Evolutionary conservation across 192 early-diverging fungal genomes (phyloP).

Genomic region (Tieghemiomyces parasiticus): DNA sequence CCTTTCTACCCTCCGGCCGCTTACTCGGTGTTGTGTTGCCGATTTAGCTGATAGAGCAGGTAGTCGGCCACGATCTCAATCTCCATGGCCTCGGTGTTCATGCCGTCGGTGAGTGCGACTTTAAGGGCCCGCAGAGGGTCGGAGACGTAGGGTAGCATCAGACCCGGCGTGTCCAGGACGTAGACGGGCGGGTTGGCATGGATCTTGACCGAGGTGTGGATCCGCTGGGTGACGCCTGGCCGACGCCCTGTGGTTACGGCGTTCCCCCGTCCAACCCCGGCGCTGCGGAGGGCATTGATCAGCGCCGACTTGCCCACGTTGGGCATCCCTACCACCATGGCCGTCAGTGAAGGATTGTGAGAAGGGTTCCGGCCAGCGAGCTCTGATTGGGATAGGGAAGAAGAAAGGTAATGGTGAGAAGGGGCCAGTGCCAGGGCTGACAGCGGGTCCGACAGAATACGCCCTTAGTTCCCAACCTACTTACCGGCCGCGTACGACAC

Average conservation of each 20-base stretch:
- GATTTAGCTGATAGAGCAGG: constrained; percentile 74
- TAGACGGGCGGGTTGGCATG: constrained; percentile 81
- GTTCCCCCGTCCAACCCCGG: constrained; percentile 67
- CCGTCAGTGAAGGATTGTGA: no score
- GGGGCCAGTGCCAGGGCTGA: no score
- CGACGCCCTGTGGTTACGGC: constrained; percentile 68
- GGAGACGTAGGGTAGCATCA: constrained; percentile 77
- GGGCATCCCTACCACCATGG: constrained; percentile 92
- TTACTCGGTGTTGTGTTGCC: constrained; percentile 31
- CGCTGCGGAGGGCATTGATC: constrained; percentile 93
- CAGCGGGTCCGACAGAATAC: no score
- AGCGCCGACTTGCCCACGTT: constrained; percentile 96
- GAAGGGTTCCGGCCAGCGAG: no score
- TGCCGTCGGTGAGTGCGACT: constrained; percentile 80
- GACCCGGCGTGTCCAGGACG: constrained; percentile 85
- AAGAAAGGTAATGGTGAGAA: no score
- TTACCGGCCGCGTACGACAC: no score
- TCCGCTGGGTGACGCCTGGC: constrained; percentile 73
- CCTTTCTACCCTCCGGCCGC: neutral
- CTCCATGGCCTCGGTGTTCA: constrained; percentile 71
- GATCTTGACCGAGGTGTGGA: constrained; percentile 57
- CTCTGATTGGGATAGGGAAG: no score
- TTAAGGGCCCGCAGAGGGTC: constrained; percentile 73
- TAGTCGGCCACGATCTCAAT: constrained; percentile 79
- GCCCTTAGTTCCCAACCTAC: no score